phyloP scores from a whole-genome alignment of 176 grass and related monocot species.

The Zoysia pacifica region DNA sequence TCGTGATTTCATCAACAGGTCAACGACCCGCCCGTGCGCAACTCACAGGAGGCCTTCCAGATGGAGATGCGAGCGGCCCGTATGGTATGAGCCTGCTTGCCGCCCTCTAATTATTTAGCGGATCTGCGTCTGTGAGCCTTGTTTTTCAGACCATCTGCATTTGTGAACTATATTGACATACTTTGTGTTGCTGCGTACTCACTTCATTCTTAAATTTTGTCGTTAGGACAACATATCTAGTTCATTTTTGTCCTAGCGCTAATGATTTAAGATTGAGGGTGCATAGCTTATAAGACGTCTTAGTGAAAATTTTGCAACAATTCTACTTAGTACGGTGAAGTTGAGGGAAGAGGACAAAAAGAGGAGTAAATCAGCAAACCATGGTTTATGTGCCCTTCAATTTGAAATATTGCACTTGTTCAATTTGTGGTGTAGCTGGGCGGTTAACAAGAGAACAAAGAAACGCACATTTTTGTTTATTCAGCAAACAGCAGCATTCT shows the following conservation, averaged over 20 bases:
- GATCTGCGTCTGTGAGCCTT: not conserved
- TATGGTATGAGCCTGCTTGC: constrained; percentile 30
- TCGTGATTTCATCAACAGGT: constrained; percentile 44
- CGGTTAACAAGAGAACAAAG: not conserved
- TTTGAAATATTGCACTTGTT: not conserved
- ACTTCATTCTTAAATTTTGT: too few relatives aligned
- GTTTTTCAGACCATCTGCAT: not conserved
- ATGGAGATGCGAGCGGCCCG: constrained; percentile 67
- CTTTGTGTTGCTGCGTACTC: too few relatives aligned
- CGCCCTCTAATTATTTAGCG: not conserved
- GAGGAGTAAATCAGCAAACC: not conserved
- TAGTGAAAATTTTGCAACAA: not conserved
- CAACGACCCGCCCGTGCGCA: constrained; percentile 77
- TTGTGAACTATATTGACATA: too few relatives aligned
- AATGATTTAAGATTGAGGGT: too few relatives aligned
- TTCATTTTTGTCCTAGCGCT: too few relatives aligned
- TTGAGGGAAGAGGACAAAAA: not conserved
- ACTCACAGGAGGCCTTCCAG: constrained; percentile 84
- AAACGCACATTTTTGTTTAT: not conserved
- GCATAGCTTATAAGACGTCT: not conserved
- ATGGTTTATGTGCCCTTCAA: not conserved
- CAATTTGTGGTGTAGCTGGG: not conserved
- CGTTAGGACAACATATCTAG: too few relatives aligned
- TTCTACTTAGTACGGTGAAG: not conserved
- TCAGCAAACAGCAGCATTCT: not conserved